phyloP scores from a whole-genome alignment of 306 rosid genomes.

The Malus sylvestris region DNA sequence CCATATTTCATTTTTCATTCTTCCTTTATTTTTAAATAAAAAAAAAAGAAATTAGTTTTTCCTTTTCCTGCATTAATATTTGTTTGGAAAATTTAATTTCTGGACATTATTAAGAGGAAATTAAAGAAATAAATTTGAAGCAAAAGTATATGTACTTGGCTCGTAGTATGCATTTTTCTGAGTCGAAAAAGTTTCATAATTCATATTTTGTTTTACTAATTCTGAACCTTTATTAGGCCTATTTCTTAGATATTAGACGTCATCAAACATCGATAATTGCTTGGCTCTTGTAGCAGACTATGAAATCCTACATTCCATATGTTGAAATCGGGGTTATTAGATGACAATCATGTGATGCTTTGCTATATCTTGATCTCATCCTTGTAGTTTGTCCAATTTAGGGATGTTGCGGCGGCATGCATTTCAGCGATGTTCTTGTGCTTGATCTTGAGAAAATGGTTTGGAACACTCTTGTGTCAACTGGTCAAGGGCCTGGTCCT shows the following conservation, averaged over 20 bases:
- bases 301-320: no score
- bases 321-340: background rate
- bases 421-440: conserved; percentile 74
- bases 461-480: conserved; percentile 58
- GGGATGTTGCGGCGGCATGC: conserved; percentile 97
- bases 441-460: conserved; percentile 66
- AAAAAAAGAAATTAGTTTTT: no score
- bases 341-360: background rate
- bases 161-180: background rate
- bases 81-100: background rate
- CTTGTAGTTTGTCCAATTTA: conserved; percentile 22
- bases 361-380: conserved; percentile 5
- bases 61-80: background rate
- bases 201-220: background rate
- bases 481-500: conserved; percentile 82
- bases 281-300: no score
- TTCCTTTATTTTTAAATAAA: no score
- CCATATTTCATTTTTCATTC: background rate
- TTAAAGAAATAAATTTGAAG: background rate
- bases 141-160: background rate
- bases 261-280: background rate
- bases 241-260: background rate
- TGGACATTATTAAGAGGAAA: background rate
- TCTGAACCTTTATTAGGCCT: background rate
- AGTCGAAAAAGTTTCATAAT: background rate